A percentile compares a stretch with the other conserved stretches of the same genome.
Evolutionary conservation across 192 early-diverging fungal genomes (phyloP).

Genomic region (Coemansia sp.): DNA sequence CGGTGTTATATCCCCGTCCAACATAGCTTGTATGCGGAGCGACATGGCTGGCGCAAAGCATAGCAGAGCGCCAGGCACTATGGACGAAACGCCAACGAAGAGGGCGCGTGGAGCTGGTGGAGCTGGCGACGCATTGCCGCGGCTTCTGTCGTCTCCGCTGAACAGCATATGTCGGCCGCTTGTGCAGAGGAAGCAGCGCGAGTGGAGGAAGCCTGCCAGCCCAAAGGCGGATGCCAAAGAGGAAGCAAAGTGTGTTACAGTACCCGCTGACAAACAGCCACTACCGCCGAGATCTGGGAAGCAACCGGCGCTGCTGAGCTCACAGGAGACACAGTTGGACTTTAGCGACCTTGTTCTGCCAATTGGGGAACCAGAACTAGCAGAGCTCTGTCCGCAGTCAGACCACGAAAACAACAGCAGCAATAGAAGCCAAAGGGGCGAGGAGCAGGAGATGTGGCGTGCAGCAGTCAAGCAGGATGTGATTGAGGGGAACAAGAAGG

Average conservation of each 20-base stretch:
- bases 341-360: slow-evolving; percentile 34
- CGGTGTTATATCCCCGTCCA: background rate
- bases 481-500: slow-evolving; percentile 5
- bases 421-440: background rate
- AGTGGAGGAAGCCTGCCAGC: slow-evolving; percentile 3
- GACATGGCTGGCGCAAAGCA: slow-evolving; percentile 1
- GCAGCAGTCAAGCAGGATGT: slow-evolving; percentile 14
- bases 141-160: slow-evolving; percentile 28
- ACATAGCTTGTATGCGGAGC: background rate
- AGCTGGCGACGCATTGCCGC: slow-evolving; percentile 12
- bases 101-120: slow-evolving; percentile 9
- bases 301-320: slow-evolving; percentile 11
- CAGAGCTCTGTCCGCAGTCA: slow-evolving; percentile 29
- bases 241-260: background rate
- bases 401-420: slow-evolving; percentile 21
- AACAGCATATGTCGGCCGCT: slow-evolving; percentile 9
- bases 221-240: background rate
- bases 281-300: background rate
- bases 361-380: background rate
- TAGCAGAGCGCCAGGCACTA: background rate
- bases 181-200: slow-evolving; percentile 6
- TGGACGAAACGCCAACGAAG: slow-evolving; percentile 29
- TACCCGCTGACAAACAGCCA: background rate
- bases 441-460: slow-evolving; percentile 14
- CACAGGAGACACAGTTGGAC: slow-evolving; percentile 48